phyloP scores from a whole-genome alignment of 371 early-diverging fungal species.

The Actinomortierella wolfii region DNA sequence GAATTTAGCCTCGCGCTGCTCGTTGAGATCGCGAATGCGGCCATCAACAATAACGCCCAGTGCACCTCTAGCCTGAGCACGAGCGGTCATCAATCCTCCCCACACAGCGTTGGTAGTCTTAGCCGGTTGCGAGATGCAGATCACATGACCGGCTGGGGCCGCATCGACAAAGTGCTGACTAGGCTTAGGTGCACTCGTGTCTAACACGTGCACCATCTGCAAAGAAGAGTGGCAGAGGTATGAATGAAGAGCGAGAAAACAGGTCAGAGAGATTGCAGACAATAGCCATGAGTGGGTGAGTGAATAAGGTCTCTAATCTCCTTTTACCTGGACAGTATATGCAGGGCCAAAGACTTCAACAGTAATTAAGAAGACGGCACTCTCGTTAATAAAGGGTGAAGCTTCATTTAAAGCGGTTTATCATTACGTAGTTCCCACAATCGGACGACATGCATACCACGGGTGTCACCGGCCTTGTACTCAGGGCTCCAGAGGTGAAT shows the following conservation, averaged over 20 bases:
- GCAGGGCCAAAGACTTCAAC: constrained; percentile 76
- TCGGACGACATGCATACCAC: constrained; percentile 20
- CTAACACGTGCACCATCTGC: constrained; percentile 36
- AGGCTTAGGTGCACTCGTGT: constrained; percentile 26
- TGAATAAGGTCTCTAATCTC: not conserved
- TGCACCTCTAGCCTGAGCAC: constrained; percentile 66
- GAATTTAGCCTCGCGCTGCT: constrained; percentile 63
- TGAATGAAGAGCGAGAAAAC: not conserved
- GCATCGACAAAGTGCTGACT: constrained; percentile 57
- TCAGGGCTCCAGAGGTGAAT: constrained; percentile 69
- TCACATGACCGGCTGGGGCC: constrained; percentile 57
- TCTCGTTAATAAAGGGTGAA: too few species aligned
- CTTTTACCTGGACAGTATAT: constrained; percentile 69
- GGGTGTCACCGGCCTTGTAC: constrained; percentile 57
- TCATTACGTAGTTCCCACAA: too few species aligned
- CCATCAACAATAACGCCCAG: constrained; percentile 80
- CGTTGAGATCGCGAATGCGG: constrained; percentile 73
- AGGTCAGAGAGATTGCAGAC: too few species aligned
- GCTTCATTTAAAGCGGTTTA: too few species aligned
- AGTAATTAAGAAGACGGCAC: too few species aligned
- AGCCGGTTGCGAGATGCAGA: constrained; percentile 74
- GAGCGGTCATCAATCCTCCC: constrained; percentile 83
- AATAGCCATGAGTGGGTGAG: not conserved
- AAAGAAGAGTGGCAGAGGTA: not conserved
- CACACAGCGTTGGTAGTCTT: constrained; percentile 74